Conservation (phyloP, 2,329 filamentous ascomycete species). For the Pseudocercospora musae region DNA sequence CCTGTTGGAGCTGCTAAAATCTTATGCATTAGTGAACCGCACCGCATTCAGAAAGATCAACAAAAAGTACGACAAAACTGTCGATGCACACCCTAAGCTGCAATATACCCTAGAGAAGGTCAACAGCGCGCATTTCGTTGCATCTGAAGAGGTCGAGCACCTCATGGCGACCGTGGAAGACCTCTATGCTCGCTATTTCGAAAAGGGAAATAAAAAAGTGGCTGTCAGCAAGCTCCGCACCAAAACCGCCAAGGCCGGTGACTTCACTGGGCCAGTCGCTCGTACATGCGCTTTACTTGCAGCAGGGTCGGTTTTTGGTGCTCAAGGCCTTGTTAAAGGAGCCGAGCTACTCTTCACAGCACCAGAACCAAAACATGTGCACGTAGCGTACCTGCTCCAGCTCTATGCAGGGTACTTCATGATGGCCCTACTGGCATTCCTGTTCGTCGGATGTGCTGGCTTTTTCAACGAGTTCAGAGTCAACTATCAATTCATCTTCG, state of each 20-base stretch:
- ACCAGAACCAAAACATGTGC: constrained; percentile 20
- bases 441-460: constrained; percentile 84
- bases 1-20: constrained; percentile 84
- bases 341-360: constrained; percentile 16
- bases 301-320: constrained; percentile 42
- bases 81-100: constrained; percentile 71
- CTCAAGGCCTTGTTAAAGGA: constrained; percentile 44
- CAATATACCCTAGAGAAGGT: constrained; percentile 90
- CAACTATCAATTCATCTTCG: constrained; percentile 87
- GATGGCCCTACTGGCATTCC: constrained; percentile 70
- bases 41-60: constrained; percentile 96
- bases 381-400: constrained; percentile 46
- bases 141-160: constrained; percentile 77
- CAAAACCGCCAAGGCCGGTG: constrained; percentile 57
- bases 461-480: constrained; percentile 82
- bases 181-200: constrained; percentile 91
- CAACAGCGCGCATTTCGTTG: constrained; percentile 85
- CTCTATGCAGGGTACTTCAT: constrained; percentile 92
- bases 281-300: constrained; percentile 52
- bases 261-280: constrained; percentile 59
- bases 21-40: constrained; percentile 83
- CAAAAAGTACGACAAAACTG: constrained; percentile 96
- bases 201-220: constrained; percentile 87
- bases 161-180: constrained; percentile 82
- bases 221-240: constrained; percentile 82